A percentile compares a stretch with the other conserved stretches of the same genome.
These are phyloP conservation scores for Claviceps purpurea DNA, from an alignment of 2,329 filamentous ascomycete species.

Conservation along the genomic window DNA sequence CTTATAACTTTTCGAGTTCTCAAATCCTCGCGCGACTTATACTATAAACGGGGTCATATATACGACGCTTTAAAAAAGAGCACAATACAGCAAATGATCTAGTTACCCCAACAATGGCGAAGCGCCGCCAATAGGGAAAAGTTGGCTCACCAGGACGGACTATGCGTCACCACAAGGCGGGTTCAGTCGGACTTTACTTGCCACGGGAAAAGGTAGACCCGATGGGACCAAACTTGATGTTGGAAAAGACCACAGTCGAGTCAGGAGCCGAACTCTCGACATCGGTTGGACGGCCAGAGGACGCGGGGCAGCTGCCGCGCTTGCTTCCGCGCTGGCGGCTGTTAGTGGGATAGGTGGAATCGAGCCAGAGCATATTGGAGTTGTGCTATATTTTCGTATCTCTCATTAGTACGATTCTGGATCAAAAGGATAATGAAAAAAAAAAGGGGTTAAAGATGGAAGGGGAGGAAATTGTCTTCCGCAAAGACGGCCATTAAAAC, in stretches of 20 bases:
- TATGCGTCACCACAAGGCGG: too few species aligned
- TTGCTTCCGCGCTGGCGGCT: background rate
- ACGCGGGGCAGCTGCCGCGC: slow-evolving; percentile 17
- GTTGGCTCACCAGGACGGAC: too few species aligned
- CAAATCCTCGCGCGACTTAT: background rate
- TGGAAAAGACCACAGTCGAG: slow-evolving; percentile 42
- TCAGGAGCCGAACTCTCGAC: slow-evolving; percentile 33
- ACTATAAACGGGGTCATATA: background rate
- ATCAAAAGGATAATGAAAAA: background rate
- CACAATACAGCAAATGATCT: background rate
- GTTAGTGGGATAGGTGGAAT: background rate
- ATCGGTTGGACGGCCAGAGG: slow-evolving; percentile 12
- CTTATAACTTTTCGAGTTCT: background rate
- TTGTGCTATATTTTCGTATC: slow-evolving; percentile 27
- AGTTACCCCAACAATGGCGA: too few species aligned
- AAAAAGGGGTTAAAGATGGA: too few species aligned
- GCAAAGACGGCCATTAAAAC: slow-evolving; percentile 4
- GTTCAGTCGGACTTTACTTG: background rate
- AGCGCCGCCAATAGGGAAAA: too few species aligned
- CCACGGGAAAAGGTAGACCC: slow-evolving; percentile 31
- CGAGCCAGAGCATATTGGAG: slow-evolving; percentile 41
- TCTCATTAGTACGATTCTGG: background rate
- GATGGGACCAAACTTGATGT: slow-evolving; percentile 45
- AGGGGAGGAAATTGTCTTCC: background rate
- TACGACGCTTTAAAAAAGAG: background rate